Conservation (phyloP, 73 alveolate genomes). For the Paramecium caudatum region DNA sequence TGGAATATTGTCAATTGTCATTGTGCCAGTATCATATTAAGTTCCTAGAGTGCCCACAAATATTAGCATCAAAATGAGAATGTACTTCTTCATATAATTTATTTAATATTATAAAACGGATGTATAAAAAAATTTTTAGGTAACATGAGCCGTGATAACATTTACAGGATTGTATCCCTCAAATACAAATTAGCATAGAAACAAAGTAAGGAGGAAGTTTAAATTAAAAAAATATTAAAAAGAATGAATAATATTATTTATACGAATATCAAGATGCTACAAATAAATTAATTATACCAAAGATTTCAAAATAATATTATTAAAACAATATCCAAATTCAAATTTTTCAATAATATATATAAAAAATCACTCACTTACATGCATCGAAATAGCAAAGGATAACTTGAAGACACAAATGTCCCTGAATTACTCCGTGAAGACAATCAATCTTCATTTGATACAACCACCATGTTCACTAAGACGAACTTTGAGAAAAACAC, state of each 20-base stretch:
- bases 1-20: neutral
- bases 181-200: neutral
- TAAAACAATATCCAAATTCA: too few relatives aligned
- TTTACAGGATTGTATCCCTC: neutral
- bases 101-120: conserved; percentile 26
- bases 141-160: neutral
- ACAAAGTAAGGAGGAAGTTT: neutral
- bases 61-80: neutral
- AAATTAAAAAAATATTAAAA: too few relatives aligned
- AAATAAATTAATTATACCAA: neutral
- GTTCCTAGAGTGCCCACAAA: neutral
- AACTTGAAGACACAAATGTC: too few relatives aligned
- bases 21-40: neutral
- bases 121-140: neutral
- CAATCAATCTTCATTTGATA: too few relatives aligned
- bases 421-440: too few relatives aligned
- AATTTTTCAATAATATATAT: too few relatives aligned
- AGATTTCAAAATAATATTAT: too few relatives aligned
- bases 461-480: neutral
- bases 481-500: conserved; percentile 64
- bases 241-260: too few relatives aligned
- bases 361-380: too few relatives aligned
- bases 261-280: too few relatives aligned
- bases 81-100: neutral
- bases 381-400: too few relatives aligned